Conservation (phyloP, 768 basidiomycete genomes). For the Holtermannia corniformis region DNA sequence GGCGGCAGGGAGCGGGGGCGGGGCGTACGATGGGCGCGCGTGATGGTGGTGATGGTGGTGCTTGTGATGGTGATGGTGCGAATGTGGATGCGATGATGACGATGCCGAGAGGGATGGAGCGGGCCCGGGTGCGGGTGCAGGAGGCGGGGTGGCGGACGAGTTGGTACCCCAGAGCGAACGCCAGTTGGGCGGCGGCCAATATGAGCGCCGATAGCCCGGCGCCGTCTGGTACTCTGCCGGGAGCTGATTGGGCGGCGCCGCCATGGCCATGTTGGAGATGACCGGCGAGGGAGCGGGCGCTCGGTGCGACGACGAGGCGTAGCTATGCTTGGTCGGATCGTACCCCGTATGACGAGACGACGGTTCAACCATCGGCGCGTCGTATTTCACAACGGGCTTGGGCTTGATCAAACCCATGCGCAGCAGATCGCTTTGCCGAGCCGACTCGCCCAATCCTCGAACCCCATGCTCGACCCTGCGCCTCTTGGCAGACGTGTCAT, state of each 20-base stretch:
- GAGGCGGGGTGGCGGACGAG: neutral
- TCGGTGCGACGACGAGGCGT: neutral
- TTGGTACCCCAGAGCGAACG: too few relatives aligned
- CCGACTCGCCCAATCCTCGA: neutral
- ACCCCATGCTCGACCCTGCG: neutral
- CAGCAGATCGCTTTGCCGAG: neutral
- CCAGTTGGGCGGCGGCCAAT: too few relatives aligned
- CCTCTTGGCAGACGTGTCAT: conserved; percentile 1
- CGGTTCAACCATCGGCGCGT: neutral
- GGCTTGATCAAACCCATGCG: neutral
- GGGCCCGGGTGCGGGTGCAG: neutral
- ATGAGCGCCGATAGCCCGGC: too few relatives aligned
- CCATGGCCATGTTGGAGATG: neutral
- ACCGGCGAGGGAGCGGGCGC: neutral
- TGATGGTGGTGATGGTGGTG: neutral
- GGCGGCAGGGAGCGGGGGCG: neutral
- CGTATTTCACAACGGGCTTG: neutral
- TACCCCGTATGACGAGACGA: neutral
- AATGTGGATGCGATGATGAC: too few relatives aligned
- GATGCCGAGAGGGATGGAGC: neutral
- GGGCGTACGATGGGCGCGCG: neutral
- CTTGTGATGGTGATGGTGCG: neutral
- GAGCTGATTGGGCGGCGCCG: neutral
- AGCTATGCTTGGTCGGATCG: neutral
- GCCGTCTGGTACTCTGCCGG: neutral